A percentile compares a stretch with the other conserved stretches of the same genome.
Evolutionary conservation across 805 yeast species (phyloP).

Genomic region (Candida insectorum): DNA sequence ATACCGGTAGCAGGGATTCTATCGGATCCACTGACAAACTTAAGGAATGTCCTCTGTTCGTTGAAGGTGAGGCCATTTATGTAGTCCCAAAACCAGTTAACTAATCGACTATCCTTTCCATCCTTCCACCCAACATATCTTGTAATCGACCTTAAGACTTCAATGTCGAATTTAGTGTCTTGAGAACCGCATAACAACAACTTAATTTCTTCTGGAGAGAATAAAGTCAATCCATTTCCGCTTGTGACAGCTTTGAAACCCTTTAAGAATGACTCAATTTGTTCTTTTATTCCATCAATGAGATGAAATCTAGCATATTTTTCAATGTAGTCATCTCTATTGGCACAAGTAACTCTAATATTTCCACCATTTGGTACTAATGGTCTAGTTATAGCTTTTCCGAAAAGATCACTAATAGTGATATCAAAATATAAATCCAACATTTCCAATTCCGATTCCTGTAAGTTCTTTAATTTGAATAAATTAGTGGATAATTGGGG

Average conservation of each 20-base stretch:
- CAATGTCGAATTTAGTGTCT: conserved; percentile 62
- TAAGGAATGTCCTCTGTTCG: conserved; percentile 61
- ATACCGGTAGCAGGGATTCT: conserved; percentile 92
- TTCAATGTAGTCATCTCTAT: conserved; percentile 58
- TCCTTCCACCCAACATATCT: conserved; percentile 53
- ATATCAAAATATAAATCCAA: conserved; percentile 61
- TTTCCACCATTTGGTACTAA: conserved; percentile 58
- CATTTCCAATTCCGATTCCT: conserved; percentile 31
- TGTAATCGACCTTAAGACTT: conserved; percentile 65
- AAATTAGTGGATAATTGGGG: conserved; percentile 56
- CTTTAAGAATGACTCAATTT: conserved; percentile 54
- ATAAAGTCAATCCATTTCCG: conserved; percentile 75
- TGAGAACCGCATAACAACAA: conserved; percentile 73
- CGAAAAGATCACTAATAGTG: conserved; percentile 49
- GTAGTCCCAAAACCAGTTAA: conserved; percentile 88
- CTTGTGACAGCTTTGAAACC: conserved; percentile 81
- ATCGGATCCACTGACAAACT: conserved; percentile 87
- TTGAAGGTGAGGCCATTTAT: conserved; percentile 42
- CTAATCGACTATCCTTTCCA: conserved; percentile 29
- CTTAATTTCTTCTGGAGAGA: conserved; percentile 80
- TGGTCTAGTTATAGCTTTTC: conserved; percentile 41
- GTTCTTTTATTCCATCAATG: conserved; percentile 48
- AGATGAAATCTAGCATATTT: conserved; percentile 61
- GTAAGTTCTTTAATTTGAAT: conserved; percentile 23
- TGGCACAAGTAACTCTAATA: conserved; percentile 53